A percentile compares a stretch with the other conserved stretches of the same genome.
Conservation (phyloP, 1,284 basidiomycete genomes). For the Cutaneotrichosporon cavernicola region DNA sequence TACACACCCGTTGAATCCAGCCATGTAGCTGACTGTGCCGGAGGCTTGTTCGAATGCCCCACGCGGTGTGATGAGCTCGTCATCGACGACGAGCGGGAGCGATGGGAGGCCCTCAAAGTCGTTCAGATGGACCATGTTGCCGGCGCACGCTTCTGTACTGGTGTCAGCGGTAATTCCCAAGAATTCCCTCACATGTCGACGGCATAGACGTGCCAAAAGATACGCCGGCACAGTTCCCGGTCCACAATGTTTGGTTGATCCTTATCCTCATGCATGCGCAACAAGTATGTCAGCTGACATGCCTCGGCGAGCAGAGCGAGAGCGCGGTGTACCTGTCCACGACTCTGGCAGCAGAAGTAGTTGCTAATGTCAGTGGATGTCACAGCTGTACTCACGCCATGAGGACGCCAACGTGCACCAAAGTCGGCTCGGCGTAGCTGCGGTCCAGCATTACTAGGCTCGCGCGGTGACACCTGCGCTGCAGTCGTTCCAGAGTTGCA, state of each 20-base stretch:
- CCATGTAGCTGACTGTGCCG: slow-evolving; percentile 24
- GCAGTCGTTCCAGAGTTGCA: slow-evolving; percentile 26
- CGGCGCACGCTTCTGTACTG: slow-evolving; percentile 31
- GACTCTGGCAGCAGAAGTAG: slow-evolving; percentile 35
- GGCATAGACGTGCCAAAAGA: slow-evolving; percentile 35
- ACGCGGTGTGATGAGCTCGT: slow-evolving; percentile 33
- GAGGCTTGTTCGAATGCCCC: slow-evolving; percentile 23
- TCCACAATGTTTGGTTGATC: slow-evolving; percentile 17
- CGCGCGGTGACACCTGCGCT: slow-evolving; percentile 32
- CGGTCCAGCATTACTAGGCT: slow-evolving; percentile 30
- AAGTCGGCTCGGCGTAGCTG: slow-evolving; percentile 18
- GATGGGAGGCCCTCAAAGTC: slow-evolving; percentile 34
- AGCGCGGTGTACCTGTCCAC: slow-evolving; percentile 29
- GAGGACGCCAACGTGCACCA: slow-evolving; percentile 25
- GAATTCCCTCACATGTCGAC: slow-evolving; percentile 36
- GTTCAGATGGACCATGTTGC: slow-evolving; percentile 29
- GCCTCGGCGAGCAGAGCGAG: slow-evolving; percentile 32
- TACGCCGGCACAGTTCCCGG: slow-evolving; percentile 26
- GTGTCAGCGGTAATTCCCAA: not conserved
- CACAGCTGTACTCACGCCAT: slow-evolving; percentile 22
- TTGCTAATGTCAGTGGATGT: slow-evolving; percentile 19
- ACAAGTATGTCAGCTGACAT: slow-evolving; percentile 31
- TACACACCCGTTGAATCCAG: slow-evolving; percentile 30
- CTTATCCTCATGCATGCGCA: slow-evolving; percentile 25
- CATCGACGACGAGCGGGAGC: slow-evolving; percentile 33